Conservation (phyloP, 2,329 filamentous ascomycete species). For the Orbilia brochopaga region DNA sequence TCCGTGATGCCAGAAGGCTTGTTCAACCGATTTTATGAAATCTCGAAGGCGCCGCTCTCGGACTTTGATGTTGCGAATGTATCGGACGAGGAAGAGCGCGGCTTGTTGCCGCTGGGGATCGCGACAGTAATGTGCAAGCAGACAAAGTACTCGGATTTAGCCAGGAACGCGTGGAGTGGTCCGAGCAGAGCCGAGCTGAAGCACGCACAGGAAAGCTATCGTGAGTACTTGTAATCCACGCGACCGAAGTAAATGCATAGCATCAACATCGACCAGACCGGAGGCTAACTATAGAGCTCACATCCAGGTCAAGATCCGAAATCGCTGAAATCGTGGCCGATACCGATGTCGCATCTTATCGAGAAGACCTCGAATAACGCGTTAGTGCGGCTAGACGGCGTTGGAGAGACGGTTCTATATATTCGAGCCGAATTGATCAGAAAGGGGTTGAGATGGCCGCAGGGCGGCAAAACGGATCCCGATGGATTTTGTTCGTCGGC, state of each 20-base stretch:
- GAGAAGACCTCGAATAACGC: conserved; percentile 15
- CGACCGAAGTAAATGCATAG: no score
- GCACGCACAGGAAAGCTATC: conserved; percentile 11
- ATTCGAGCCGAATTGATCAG: conserved; percentile 22
- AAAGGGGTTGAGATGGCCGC: conserved; percentile 28
- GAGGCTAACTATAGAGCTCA: background rate
- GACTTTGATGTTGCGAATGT: conserved; percentile 17
- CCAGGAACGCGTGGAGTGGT: conserved; percentile 28
- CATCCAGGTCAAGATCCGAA: conserved; percentile 4
- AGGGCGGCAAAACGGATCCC: background rate
- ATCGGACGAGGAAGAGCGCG: background rate
- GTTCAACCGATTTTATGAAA: conserved; percentile 17
- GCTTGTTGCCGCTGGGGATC: conserved; percentile 14
- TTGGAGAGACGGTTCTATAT: conserved; percentile 33
- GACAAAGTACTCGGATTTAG: conserved; percentile 17
- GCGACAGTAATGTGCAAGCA: conserved; percentile 23
- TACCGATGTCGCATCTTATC: conserved; percentile 31
- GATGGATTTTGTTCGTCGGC: conserved; percentile 23
- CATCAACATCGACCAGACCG: no score
- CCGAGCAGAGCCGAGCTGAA: conserved; percentile 26
- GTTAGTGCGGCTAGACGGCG: conserved; percentile 28
- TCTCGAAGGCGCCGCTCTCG: background rate
- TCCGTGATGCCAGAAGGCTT: conserved; percentile 12
- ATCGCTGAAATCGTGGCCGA: conserved; percentile 11
- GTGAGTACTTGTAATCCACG: background rate